Evolutionary conservation across 148 eudicot genomes (phyloP), one percentile per base, ranked within the genome.

Genomic region (Euryodendron excelsum): DNA sequence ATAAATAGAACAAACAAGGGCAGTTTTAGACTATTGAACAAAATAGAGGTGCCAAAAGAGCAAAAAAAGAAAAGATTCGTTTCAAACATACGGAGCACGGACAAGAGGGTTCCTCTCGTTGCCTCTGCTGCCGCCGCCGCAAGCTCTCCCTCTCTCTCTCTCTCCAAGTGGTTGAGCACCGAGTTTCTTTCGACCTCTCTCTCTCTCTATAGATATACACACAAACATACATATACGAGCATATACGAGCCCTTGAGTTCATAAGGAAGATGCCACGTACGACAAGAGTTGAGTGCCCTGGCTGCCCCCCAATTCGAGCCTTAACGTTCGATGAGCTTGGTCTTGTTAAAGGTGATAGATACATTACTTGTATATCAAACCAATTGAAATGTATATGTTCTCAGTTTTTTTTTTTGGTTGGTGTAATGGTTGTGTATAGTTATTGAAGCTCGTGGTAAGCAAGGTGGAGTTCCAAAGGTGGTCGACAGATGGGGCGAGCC

Each of bases 401-500:
- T 64, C 20, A 20, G n/a, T n/a, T 59, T 39, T 4, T 15, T 77
- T 66, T 55, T 5, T 20, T 34, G 17, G 62, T 39, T 25, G 67
- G 27, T 3, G 23, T 59, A 39, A 37, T 71, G 79, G 44, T n/a
- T 77, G 27, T 44, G 34, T 82, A 45, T 84, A 96, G 99, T 92
- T 50, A 79, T 88, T 79, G 99, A 93, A 87, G 95, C 97, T 78
- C 87, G 92, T 25, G 84, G 81, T 73, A 93, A 90, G 80, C 81
- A 89, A 73, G 88, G 81, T 27, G 96, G 88, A 41, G 82, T 79
- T 60, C 84, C 97, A 75, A 88, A 87, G 83, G 89, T 96, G 72
- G 94, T 92, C 13, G 91, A 96, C 75, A 84, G 92, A 78, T 96
- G 99, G 99, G 99, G 99, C 6, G 93, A 89, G 21, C 99, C 95